These are phyloP conservation scores for Rhizopus arrhizus DNA, from an alignment of 371 early-diverging fungal species.

Conservation along the genomic window DNA sequence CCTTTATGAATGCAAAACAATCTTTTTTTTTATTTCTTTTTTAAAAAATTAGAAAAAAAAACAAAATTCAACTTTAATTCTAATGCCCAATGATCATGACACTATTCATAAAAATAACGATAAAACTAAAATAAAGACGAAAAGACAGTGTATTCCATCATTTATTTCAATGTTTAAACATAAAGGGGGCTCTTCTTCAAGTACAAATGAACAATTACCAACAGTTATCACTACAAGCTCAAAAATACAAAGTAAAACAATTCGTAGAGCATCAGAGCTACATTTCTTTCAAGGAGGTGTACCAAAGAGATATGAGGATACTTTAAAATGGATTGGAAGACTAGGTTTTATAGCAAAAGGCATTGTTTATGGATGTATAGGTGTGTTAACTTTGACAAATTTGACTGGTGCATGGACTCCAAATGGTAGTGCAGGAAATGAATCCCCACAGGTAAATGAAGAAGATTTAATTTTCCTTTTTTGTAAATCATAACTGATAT, in stretches of 20 bases:
- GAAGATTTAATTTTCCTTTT: background rate
- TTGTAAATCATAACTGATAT: background rate
- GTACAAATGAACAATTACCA: background rate
- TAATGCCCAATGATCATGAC: too few relatives aligned
- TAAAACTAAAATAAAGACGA: too few relatives aligned
- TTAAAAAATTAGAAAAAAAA: too few relatives aligned
- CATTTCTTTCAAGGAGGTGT: slow-evolving; percentile 35
- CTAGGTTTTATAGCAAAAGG: slow-evolving; percentile 52
- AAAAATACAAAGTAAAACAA: background rate
- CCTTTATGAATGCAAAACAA: too few relatives aligned
- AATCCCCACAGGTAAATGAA: slow-evolving; percentile 44
- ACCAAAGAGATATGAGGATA: slow-evolving; percentile 4
- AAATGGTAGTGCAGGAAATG: slow-evolving; percentile 46
- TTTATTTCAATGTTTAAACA: too few relatives aligned
- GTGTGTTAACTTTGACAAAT: slow-evolving; percentile 46
- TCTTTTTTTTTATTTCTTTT: too few relatives aligned
- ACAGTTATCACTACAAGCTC: background rate
- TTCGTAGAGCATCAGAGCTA: slow-evolving; percentile 4
- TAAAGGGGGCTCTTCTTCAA: too few relatives aligned
- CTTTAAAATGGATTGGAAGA: slow-evolving; percentile 35
- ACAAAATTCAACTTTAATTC: too few relatives aligned
- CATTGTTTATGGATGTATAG: slow-evolving; percentile 52
- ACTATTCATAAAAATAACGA: too few relatives aligned
- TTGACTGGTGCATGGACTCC: slow-evolving; percentile 43
- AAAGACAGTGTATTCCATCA: too few relatives aligned